These are phyloP conservation scores for Ustilago tritici DNA, from an alignment of 1,284 basidiomycete genomes.

Conservation along the genomic window DNA sequence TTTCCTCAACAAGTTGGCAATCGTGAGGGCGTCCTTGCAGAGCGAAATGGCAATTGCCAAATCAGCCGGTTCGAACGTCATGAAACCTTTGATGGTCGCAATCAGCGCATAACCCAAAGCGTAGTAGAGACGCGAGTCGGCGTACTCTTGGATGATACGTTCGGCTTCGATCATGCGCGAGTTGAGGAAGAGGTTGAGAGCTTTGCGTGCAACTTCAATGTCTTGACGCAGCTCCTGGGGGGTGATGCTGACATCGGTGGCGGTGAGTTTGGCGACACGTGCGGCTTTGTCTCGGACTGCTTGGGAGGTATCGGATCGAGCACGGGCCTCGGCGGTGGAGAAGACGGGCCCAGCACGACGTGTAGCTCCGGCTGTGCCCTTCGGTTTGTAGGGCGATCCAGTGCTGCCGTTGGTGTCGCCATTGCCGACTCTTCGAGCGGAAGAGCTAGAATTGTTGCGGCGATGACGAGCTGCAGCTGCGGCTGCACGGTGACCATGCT, in stretches of 20 bases:
- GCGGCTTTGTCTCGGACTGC: conserved; percentile 61
- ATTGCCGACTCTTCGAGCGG: conserved; percentile 9
- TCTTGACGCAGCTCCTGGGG: conserved; percentile 56
- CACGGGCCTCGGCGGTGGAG: conserved; percentile 46
- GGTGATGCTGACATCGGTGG: conserved; percentile 52
- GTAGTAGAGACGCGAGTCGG: conserved; percentile 65
- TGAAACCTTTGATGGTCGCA: conserved; percentile 69
- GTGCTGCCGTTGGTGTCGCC: conserved; percentile 7
- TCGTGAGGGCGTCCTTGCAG: conserved; percentile 64
- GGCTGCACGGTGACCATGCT: conserved; percentile 23
- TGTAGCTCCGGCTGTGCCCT: conserved; percentile 48
- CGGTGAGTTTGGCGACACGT: conserved; percentile 57
- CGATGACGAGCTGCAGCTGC: conserved; percentile 23
- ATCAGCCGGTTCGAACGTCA: conserved; percentile 69
- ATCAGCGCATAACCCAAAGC: conserved; percentile 67
- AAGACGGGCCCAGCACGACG: conserved; percentile 41
- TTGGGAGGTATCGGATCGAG: conserved; percentile 42
- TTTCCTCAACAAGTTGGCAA: conserved; percentile 64
- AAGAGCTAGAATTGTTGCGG: conserved; percentile 36
- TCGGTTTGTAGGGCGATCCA: conserved; percentile 31
- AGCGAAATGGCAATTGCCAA: conserved; percentile 65
- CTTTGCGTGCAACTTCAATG: conserved; percentile 54
- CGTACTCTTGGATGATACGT: conserved; percentile 56
- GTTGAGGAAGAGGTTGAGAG: conserved; percentile 68
- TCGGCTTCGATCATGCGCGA: conserved; percentile 68